Conservation (phyloP, 164 flowering plant species). For the Tinospora cordifolia region DNA sequence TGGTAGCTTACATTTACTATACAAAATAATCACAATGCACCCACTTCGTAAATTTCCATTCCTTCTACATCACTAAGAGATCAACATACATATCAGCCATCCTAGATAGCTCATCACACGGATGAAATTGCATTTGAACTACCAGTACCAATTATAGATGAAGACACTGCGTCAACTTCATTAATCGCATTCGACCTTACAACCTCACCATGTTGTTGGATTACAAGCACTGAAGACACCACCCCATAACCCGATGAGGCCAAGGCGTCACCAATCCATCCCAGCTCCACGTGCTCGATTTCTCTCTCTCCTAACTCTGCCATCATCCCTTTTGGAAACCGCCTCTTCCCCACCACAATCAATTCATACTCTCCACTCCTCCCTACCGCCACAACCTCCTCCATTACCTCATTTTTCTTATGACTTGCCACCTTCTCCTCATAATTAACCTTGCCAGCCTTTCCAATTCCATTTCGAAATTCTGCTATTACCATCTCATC, state of each 20-base stretch:
- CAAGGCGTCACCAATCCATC: slow-evolving; percentile 57
- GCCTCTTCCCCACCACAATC: slow-evolving; percentile 51
- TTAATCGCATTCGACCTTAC: no score
- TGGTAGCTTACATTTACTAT: no score
- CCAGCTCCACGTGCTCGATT: slow-evolving; percentile 56
- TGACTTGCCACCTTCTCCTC: slow-evolving; percentile 28
- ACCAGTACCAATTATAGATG: no score
- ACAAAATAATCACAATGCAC: no score
- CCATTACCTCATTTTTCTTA: slow-evolving; percentile 21
- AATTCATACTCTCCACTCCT: slow-evolving; percentile 41
- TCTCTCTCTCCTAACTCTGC: slow-evolving; percentile 33
- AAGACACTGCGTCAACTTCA: no score
- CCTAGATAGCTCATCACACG: no score
- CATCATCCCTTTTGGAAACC: slow-evolving; percentile 28
- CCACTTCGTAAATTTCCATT: no score
- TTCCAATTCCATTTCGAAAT: slow-evolving; percentile 22
- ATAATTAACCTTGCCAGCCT: slow-evolving; percentile 28
- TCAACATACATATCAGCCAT: no score
- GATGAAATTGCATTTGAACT: no score
- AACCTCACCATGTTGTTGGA: slow-evolving; percentile 41
- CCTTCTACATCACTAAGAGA: no score
- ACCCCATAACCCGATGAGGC: slow-evolving; percentile 45
- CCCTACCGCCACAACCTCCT: slow-evolving; percentile 40
- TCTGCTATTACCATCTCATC: slow-evolving; percentile 39
- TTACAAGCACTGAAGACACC: slow-evolving; percentile 49